phyloP scores from a whole-genome alignment of 2,329 filamentous ascomycete genomes.

The Penicillium glabrum region DNA sequence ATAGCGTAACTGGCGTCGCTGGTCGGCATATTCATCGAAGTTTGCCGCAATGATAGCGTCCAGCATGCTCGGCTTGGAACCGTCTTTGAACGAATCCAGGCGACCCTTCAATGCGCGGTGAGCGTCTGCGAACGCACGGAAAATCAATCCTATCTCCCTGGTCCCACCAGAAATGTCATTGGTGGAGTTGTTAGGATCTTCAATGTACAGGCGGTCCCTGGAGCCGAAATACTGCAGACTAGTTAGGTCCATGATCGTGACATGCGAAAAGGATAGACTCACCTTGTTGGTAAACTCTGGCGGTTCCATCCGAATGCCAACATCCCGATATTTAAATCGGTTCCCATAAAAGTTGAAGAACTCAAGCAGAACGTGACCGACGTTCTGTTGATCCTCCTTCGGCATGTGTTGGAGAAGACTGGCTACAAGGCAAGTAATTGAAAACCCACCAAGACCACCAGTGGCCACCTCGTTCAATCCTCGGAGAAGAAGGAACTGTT shows the following conservation, averaged over 20 bases:
- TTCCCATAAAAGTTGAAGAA: slow-evolving; percentile 91
- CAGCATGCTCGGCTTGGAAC: slow-evolving; percentile 59
- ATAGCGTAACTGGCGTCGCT: slow-evolving; percentile 63
- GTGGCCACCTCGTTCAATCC: slow-evolving; percentile 87
- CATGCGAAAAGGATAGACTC: slow-evolving; percentile 7
- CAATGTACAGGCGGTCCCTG: slow-evolving; percentile 72
- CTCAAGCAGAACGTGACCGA: slow-evolving; percentile 78
- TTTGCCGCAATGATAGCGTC: slow-evolving; percentile 72
- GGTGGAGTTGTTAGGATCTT: slow-evolving; percentile 79
- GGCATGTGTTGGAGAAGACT: slow-evolving; percentile 83
- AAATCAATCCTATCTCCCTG: slow-evolving; percentile 65
- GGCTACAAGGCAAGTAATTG: slow-evolving; percentile 88
- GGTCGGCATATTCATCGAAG: slow-evolving; percentile 70
- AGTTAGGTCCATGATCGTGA: slow-evolving; percentile 6
- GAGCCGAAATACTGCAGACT: slow-evolving; percentile 52
- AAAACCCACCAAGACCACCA: slow-evolving; percentile 90
- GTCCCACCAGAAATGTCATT: slow-evolving; percentile 94
- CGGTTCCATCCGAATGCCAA: slow-evolving; percentile 74
- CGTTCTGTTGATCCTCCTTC: slow-evolving; percentile 66
- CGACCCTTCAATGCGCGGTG: slow-evolving; percentile 57
- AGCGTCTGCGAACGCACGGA: slow-evolving; percentile 68
- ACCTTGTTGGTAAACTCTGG: slow-evolving; percentile 78
- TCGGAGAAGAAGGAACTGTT: slow-evolving; percentile 88
- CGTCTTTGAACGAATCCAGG: slow-evolving; percentile 47
- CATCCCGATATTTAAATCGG: slow-evolving; percentile 67